Conservation (phyloP, 1,284 basidiomycete genomes). For the Chalciporus sp. region DNA sequence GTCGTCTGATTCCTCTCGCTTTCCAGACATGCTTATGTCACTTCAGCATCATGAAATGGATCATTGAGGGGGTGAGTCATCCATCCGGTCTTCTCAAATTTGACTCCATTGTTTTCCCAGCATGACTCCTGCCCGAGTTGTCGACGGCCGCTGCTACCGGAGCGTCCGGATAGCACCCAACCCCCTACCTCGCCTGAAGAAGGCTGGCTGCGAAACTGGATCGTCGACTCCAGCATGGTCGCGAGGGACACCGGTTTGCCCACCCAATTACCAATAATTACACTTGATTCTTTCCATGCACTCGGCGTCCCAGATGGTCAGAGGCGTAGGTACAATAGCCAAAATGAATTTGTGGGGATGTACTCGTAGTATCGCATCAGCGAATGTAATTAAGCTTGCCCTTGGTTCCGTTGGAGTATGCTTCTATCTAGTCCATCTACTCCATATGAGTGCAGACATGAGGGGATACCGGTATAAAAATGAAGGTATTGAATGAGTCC, state of each 20-base stretch:
- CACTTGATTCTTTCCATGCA: slow-evolving; percentile 14
- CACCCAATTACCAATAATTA: slow-evolving; percentile 22
- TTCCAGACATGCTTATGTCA: slow-evolving; percentile 15
- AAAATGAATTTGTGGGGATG: slow-evolving; percentile 48
- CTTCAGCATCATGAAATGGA: slow-evolving; percentile 64
- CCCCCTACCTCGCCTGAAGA: slow-evolving; percentile 1
- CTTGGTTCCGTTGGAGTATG: slow-evolving; percentile 19
- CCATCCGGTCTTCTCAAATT: neutral
- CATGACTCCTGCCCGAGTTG: slow-evolving; percentile 66
- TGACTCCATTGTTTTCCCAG: slow-evolving; percentile 36
- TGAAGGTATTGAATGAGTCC: slow-evolving; percentile 27
- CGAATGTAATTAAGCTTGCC: slow-evolving; percentile 13
- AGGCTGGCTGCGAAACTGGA: slow-evolving; percentile 28
- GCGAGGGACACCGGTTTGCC: slow-evolving; percentile 14
- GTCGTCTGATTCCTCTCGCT: neutral
- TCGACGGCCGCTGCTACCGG: slow-evolving; percentile 46
- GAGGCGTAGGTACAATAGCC: slow-evolving; percentile 20
- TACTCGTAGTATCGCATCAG: slow-evolving; percentile 44
- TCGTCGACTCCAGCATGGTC: slow-evolving; percentile 24
- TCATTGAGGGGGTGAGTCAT: slow-evolving; percentile 52
- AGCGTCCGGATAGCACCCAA: slow-evolving; percentile 12
- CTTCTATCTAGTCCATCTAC: slow-evolving; percentile 25
- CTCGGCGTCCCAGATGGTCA: slow-evolving; percentile 5
- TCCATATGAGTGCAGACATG: slow-evolving; percentile 20
- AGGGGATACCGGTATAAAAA: slow-evolving; percentile 17